A percentile compares a stretch with the other conserved stretches of the same genome.
Evolutionary conservation across 169 alveolate species (phyloP).

Genomic region (Cryptosporidium muris): DNA sequence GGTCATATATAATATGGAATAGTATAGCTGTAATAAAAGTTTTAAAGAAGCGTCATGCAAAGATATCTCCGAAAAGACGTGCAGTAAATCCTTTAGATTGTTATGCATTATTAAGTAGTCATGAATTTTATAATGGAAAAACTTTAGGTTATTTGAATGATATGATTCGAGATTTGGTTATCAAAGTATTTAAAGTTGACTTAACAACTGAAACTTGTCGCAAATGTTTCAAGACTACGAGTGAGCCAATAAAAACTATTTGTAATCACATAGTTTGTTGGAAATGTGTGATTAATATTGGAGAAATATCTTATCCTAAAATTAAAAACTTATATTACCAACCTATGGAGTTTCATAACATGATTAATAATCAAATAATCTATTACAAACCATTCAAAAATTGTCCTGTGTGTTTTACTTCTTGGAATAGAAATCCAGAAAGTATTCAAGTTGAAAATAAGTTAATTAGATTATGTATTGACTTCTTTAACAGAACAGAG

Average conservation of each 20-base stretch:
- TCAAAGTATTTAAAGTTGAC: slow-evolving; percentile 49
- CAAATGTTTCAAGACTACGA: slow-evolving; percentile 42
- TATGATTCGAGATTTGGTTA: slow-evolving; percentile 20
- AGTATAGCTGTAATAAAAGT: slow-evolving; percentile 69
- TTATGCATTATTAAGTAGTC: slow-evolving; percentile 12
- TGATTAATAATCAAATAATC: not conserved
- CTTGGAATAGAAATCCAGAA: slow-evolving; percentile 66
- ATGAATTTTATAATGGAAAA: slow-evolving; percentile 35
- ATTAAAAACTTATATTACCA: not conserved
- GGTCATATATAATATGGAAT: slow-evolving; percentile 68
- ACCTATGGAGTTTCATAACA: not conserved
- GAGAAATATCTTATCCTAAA: slow-evolving; percentile 7
- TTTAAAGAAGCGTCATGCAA: slow-evolving; percentile 37
- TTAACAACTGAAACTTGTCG: slow-evolving; percentile 51
- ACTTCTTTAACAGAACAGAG: slow-evolving; percentile 8
- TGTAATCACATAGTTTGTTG: slow-evolving; percentile 65
- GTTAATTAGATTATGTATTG: slow-evolving; percentile 31
- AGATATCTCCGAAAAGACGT: slow-evolving; percentile 34
- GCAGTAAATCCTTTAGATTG: slow-evolving; percentile 44
- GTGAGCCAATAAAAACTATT: slow-evolving; percentile 53
- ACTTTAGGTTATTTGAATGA: slow-evolving; percentile 34
- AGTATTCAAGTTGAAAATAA: slow-evolving; percentile 48
- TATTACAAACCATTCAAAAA: slow-evolving; percentile 42
- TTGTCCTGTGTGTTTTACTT: slow-evolving; percentile 55
- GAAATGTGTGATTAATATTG: slow-evolving; percentile 39